These are phyloP conservation scores for Cercospora brassicicola DNA, from an alignment of 2,329 filamentous ascomycete genomes.

Conservation along the genomic window DNA sequence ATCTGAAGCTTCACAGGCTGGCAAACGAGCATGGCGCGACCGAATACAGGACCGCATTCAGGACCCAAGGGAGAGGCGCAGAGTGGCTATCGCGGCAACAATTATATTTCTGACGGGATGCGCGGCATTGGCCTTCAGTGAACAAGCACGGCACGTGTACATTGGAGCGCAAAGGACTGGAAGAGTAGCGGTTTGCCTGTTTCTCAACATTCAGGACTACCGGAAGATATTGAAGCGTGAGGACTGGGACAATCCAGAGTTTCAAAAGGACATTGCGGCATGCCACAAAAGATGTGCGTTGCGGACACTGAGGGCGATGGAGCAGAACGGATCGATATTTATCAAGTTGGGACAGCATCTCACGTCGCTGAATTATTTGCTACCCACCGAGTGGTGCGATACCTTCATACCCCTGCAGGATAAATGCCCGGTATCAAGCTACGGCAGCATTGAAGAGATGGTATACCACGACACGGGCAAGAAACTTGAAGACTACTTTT, in stretches of 20 bases:
- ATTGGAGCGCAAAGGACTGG: conserved; percentile 74
- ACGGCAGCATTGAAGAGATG: conserved; percentile 83
- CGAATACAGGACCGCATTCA: conserved; percentile 25
- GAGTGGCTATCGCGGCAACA: conserved; percentile 36
- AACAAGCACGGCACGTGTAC: conserved; percentile 74
- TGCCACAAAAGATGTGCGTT: conserved; percentile 93
- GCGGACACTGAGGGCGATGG: conserved; percentile 79
- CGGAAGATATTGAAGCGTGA: conserved; percentile 75
- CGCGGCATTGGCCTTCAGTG: conserved; percentile 53
- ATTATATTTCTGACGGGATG: conserved; percentile 38
- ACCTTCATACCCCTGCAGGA: conserved; percentile 97
- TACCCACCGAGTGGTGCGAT: conserved; percentile 87
- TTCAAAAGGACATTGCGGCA: conserved; percentile 67
- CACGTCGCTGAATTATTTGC: conserved; percentile 91
- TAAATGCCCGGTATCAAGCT: conserved; percentile 88
- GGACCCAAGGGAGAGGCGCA: conserved; percentile 27
- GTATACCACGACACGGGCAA: conserved; percentile 79
- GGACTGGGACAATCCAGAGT: conserved; percentile 61
- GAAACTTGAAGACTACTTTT: conserved; percentile 78
- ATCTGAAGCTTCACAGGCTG: conserved; percentile 25
- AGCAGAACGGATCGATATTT: conserved; percentile 97
- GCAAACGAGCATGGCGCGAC: conserved; percentile 35
- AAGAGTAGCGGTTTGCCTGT: conserved; percentile 72
- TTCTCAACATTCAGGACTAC: conserved; percentile 84
- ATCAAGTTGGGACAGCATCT: conserved; percentile 97